Base-by-base conservation (phyloP, 2,329 filamentous ascomycete genomes). In the Cercospora berteroae region DNA sequence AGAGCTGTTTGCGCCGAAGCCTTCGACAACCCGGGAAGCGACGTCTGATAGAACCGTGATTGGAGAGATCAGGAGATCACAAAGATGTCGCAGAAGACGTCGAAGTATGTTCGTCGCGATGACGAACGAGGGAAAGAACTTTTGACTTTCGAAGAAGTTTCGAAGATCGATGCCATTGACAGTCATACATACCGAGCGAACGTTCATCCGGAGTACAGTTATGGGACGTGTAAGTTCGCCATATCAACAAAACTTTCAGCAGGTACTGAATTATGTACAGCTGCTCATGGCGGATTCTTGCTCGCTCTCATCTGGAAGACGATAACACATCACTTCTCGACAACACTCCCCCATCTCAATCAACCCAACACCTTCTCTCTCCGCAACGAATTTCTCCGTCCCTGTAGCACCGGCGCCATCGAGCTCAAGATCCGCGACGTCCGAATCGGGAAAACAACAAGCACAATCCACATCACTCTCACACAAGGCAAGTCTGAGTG, bases 251-350 rank as follows among this genome's bases (percentile, higher is more conserved):
- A 7, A 16, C 33, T 39, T 16, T 16, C 33, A 39, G 2, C 13
- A 39, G 7, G 13, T 16, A 39, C 33, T 39, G 36, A 5, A 25
- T 50, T 1, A 2, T 13, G 44, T 16, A 25, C 67, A 57, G 71
- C 67, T 18, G 69, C 69, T 16, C 71, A 72, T 55, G 71, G 71
- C 13, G 71, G 71, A 16, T 68, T 66, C 20, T 62, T 70, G 10
- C 57, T 71, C 60, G 42, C 58, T 63, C 25, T 68, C 44, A 50
- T 67, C 29, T 69, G 58, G 62, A 64, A 67, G 44, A 63, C 61
- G 44, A 63, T 71, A 9, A 56, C 42, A 4, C 18, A 61, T 3
- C 71, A 71, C 29, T 70, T 68, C 58, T 42, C 42, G 5, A 70
- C 66, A 1, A 68, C 71, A 13, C 62, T 69, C 7, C 42, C 63